phyloP scores from a whole-genome alignment of 345 rosid genomes.

The Euphorbia lathyris region DNA sequence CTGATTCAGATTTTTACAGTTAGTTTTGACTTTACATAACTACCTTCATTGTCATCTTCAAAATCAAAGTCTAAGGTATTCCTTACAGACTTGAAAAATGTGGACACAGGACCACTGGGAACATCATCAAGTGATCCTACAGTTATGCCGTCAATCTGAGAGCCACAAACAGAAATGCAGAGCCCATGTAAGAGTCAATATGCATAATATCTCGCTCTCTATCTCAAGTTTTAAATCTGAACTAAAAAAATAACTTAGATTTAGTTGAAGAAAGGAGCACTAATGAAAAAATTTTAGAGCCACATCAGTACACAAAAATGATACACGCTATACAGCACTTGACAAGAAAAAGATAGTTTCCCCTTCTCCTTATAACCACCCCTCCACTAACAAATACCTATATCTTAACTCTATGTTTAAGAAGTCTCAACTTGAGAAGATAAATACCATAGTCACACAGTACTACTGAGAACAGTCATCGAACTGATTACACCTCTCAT shows the following conservation, averaged over 20 bases:
- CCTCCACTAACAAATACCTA: background rate
- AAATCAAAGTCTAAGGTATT: constrained; percentile 92
- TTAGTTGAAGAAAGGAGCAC: background rate
- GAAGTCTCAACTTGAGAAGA: background rate
- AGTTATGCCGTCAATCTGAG: constrained; percentile 78
- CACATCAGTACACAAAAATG: background rate
- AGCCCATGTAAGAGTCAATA: constrained; percentile 14
- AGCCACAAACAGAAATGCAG: constrained; percentile 27
- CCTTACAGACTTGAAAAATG: constrained; percentile 83
- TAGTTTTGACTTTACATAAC: constrained; percentile 16
- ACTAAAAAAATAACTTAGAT: background rate
- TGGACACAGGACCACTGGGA: constrained; percentile 56
- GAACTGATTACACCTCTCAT: background rate
- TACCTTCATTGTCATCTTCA: constrained; percentile 90
- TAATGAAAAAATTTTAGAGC: background rate
- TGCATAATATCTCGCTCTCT: background rate
- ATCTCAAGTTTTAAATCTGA: background rate
- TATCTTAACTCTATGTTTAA: background rate
- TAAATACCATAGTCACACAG: background rate
- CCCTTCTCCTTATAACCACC: background rate
- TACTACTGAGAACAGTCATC: background rate
- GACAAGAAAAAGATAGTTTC: background rate
- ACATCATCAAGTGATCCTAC: constrained; percentile 77
- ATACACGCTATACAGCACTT: background rate
- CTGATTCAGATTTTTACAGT: background rate